These are phyloP conservation scores for Diaporthe sp. DNA, from an alignment of 2,329 filamentous ascomycete genomes.

Conservation along the genomic window DNA sequence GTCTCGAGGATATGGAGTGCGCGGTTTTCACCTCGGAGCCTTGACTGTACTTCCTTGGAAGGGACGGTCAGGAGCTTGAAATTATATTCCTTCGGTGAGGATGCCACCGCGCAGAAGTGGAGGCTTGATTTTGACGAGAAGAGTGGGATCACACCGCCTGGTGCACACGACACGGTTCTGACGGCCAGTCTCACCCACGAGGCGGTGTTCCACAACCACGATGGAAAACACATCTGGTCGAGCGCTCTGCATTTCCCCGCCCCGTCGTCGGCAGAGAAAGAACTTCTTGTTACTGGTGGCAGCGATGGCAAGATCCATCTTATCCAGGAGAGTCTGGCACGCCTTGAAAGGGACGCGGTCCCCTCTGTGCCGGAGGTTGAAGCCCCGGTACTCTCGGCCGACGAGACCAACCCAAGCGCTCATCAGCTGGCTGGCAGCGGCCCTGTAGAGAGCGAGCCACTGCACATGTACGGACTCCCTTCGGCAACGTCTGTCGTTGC, in stretches of 20 bases:
- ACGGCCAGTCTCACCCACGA: constrained; percentile 58
- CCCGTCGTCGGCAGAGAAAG: constrained; percentile 35
- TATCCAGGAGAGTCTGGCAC: constrained; percentile 43
- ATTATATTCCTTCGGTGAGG: constrained; percentile 84
- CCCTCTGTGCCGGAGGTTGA: background rate
- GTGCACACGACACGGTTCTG: constrained; percentile 14
- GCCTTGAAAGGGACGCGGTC: background rate
- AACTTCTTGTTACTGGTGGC: constrained; percentile 78
- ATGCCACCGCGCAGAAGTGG: constrained; percentile 83
- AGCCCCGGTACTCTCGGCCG: background rate
- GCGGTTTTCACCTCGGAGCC: constrained; percentile 60
- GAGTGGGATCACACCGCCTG: constrained; percentile 4
- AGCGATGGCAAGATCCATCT: constrained; percentile 78
- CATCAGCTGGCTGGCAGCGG: background rate
- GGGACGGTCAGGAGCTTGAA: constrained; percentile 33
- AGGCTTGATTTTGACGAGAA: constrained; percentile 55
- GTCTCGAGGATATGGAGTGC: constrained; percentile 90
- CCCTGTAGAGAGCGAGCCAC: constrained; percentile 9
- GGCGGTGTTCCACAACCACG: constrained; percentile 72
- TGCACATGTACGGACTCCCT: constrained; percentile 69
- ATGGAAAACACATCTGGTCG: constrained; percentile 93
- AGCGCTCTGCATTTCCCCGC: constrained; percentile 56
- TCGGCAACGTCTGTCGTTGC: constrained; percentile 62
- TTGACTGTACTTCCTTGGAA: background rate
- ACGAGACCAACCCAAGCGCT: background rate